Evolutionary conservation across 2,329 filamentous ascomycete genomes (phyloP).

Genomic region (Boeremia lycopersici): DNA sequence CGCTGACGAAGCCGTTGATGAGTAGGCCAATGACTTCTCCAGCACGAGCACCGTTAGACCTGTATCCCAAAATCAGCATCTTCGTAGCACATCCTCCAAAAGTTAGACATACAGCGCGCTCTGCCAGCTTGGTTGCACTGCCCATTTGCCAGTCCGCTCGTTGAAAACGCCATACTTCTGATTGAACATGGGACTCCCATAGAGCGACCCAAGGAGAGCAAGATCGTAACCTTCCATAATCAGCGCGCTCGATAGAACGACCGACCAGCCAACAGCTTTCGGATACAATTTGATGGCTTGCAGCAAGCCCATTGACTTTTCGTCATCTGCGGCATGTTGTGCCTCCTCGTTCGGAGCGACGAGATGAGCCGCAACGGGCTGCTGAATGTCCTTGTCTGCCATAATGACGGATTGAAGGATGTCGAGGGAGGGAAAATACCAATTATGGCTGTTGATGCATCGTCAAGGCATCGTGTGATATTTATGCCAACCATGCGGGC

Average conservation of each 20-base stretch:
- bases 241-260: constrained; percentile 84
- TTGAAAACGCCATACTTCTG: constrained; percentile 49
- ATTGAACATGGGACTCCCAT: constrained; percentile 54
- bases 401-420: constrained; percentile 11
- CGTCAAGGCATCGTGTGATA: constrained; percentile 10
- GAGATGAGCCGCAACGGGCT: constrained; percentile 18
- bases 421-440: not conserved
- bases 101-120: constrained; percentile 43
- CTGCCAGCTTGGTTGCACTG: constrained; percentile 52
- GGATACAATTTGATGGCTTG: constrained; percentile 82
- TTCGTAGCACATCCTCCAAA: not conserved
- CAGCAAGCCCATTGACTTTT: constrained; percentile 60
- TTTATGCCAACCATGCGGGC: constrained; percentile 18
- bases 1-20: constrained; percentile 51
- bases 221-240: constrained; percentile 90
- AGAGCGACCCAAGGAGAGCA: constrained; percentile 78
- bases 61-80: not conserved
- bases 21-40: constrained; percentile 53
- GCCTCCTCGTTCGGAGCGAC: constrained; percentile 34
- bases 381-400: constrained; percentile 26
- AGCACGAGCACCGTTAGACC: constrained; percentile 51
- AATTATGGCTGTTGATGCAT: not conserved
- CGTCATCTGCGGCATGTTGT: constrained; percentile 50
- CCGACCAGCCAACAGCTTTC: constrained; percentile 80
- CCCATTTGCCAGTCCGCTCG: constrained; percentile 44